Evolutionary conservation across 192 early-diverging fungal genomes (phyloP), one percentile per base, ranked within the genome.

Genomic region (Umbelopsis isabellina): DNA sequence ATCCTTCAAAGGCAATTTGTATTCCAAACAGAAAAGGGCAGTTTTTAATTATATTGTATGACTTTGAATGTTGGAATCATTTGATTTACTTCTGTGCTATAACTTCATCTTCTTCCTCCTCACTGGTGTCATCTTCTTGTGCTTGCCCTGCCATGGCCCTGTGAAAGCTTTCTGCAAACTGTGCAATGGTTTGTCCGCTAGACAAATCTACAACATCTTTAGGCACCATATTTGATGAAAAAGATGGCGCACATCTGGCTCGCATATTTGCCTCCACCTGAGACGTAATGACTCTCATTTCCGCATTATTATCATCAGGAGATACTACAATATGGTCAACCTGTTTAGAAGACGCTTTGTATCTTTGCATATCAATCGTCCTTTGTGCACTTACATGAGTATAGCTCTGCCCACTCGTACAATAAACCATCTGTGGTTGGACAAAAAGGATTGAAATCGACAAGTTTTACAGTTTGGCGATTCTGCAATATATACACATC

Each of bases 361-460:
- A 22, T 35, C 25, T 69, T 41, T 21, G 6, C 16, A 20, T 15
- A 46, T 2, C 21, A 5, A 3, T 2, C 48, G 46, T 4, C 41
- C 3, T 18, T 21, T 51, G 8, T 4, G 16, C 12, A 69, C 52
- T 55, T 69, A 83, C 83, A 71, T 23, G 22, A 61, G 55, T 89
- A 64, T 21, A 95, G 76, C 70, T 97, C 95, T 16, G 83, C 67
- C 97, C 97, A 98, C 10, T 78, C 72, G 72, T 90, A 98, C 16
- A 99, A 79, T 22, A 95, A 81, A 23, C 89, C 75, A 69, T 99
- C 98, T 1, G 96, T 96, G 2, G 82, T 83, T 51, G 80, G 78
- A 20, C 83, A 80, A 79, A 93, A 96, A 0, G 94, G 94, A 81
- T 99, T 97, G 78, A 99, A 93, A 79, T 98, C 97, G 9, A 99